Base-by-base conservation (phyloP, 352 stramenopile species). In the Labyrinthula sp. region DNA sequence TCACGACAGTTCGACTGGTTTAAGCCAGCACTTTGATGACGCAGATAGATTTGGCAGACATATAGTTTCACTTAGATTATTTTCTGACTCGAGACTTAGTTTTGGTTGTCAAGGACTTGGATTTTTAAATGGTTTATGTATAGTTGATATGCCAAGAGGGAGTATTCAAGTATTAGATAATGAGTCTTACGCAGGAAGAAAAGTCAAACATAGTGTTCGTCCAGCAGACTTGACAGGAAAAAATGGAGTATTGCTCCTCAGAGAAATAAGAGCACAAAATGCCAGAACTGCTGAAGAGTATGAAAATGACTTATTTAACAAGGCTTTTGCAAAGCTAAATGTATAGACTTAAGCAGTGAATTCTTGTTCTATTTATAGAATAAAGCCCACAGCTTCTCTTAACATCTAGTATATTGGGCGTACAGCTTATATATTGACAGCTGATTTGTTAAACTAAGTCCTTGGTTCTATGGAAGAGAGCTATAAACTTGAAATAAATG, bases 201-300 rank as follows among this genome's bases (percentile, higher is more conserved):
- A 40, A n/a, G 8, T 40, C 10, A 40, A 40, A n/a, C 34, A 40
- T 22, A 36, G 34, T 15, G 34, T 40, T 22, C 34, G 34, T 22
- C 34, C 34, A 9, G 34, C 34, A 30, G 34, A 40, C 34, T 36
- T 40, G 34, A 40, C 10, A 9, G 34, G 34, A 9, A 40, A 30
- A 22, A 36, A 17, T 9, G 34, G 34, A 9, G 34, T 40, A n/a
- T 15, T 40, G 34, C 10, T 40, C 9, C 34, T 40, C 15, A 9
- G 34, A 9, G 9, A 40, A 9, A 40, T 40, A n/a, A n/a, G n/a
- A n/a, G n/a, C n/a, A n/a, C n/a, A n/a, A n/a, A n/a, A n/a, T n/a
- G n/a, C n/a, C n/a, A n/a, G n/a, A n/a, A n/a, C n/a, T n/a, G n/a
- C n/a, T n/a, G n/a, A n/a, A n/a, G n/a, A n/a, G n/a, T n/a, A n/a